These are phyloP conservation scores for Umbilicus rupestris DNA, from an alignment of 164 flowering plant species.

Conservation along the genomic window DNA sequence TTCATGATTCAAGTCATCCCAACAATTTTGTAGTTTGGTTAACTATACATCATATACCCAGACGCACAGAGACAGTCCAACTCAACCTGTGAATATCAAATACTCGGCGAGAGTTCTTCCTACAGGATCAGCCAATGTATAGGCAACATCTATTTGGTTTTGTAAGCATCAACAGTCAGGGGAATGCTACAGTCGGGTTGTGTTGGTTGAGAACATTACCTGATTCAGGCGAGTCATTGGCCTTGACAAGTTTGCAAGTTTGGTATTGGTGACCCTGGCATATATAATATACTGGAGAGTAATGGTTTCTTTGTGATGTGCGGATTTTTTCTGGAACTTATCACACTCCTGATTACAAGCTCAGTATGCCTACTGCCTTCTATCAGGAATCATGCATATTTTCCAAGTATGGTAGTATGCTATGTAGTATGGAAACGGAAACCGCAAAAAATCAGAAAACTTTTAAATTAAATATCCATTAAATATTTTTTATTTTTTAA, in stretches of 20 bases:
- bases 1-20: constrained; percentile 15
- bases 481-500: too few relatives aligned
- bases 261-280: background rate
- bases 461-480: too few relatives aligned
- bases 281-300: too few relatives aligned
- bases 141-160: background rate
- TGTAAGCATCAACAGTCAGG: background rate
- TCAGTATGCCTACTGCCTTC: too few relatives aligned
- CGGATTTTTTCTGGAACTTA: too few relatives aligned
- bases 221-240: background rate
- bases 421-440: too few relatives aligned
- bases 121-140: background rate
- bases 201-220: background rate
- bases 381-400: too few relatives aligned
- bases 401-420: too few relatives aligned
- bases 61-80: background rate
- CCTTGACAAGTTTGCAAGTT: background rate
- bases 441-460: too few relatives aligned
- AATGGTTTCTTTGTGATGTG: too few relatives aligned
- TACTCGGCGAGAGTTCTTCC: background rate
- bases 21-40: background rate
- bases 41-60: background rate
- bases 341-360: too few relatives aligned
- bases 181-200: background rate
- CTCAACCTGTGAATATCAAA: background rate